Percentiles rank a stretch among this genome's conserved stretches.
phyloP scores from a whole-genome alignment of 495 filamentous ascomycete species.

The Cercophora newfieldiana region DNA sequence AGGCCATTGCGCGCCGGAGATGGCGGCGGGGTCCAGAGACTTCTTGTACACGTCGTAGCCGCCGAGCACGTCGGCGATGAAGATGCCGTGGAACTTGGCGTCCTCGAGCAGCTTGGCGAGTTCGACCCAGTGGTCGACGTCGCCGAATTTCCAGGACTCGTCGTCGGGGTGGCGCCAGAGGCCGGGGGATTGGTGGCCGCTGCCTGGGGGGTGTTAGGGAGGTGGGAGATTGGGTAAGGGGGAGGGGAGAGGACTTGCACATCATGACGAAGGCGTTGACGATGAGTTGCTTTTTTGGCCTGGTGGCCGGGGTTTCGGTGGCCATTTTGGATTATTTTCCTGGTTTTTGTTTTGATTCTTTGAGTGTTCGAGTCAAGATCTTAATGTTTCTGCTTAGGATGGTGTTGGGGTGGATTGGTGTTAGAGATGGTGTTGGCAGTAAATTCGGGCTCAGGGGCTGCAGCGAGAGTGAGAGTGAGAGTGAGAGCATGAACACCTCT shows the following conservation, averaged over 20 bases:
- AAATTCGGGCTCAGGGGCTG: too few relatives aligned
- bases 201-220: conserved; percentile 35
- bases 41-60: conserved; percentile 68
- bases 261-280: conserved; percentile 67
- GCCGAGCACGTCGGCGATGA: conserved; percentile 27
- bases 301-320: conserved; percentile 1
- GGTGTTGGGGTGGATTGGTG: too few relatives aligned
- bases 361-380: too few relatives aligned
- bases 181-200: conserved; percentile 63
- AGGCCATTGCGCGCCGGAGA: conserved; percentile 67
- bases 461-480: too few relatives aligned
- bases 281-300: conserved; percentile 58
- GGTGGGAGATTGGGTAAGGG: background rate
- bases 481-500: background rate
- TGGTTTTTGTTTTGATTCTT: background rate
- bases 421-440: too few relatives aligned
- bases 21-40: conserved; percentile 58
- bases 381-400: too few relatives aligned
- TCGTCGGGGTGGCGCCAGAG: conserved; percentile 61
- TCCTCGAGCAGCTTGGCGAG: conserved; percentile 58
- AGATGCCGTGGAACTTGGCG: conserved; percentile 56
- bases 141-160: conserved; percentile 53
- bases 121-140: conserved; percentile 56
- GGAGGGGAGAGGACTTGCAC: conserved; percentile 31
- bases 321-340: background rate